Base-by-base conservation (phyloP, 1,284 basidiomycete genomes). In the Irpex sp. region DNA sequence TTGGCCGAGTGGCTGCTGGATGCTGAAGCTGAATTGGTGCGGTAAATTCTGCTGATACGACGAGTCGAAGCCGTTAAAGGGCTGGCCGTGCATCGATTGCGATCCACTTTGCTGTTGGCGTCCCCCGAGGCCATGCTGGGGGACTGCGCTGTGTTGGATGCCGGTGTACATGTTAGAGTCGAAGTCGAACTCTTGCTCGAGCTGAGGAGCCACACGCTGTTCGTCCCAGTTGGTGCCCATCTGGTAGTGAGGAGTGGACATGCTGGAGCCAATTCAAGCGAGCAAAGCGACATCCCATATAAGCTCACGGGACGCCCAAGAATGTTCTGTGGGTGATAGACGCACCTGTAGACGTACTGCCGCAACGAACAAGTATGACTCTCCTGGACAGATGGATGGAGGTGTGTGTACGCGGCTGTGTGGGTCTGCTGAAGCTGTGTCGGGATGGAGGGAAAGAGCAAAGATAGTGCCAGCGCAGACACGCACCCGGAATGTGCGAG, bases 181-280 rank as follows among this genome's bases (percentile, higher is more conserved):
- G 37, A 71, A 62, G 26, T 68, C 67, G 65, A 67, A 67, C 63
- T 76, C 72, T 59, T 69, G 55, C 67, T 74, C 72, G 59, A 74
- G 72, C 66, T 69, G 71, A 11, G 66, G 63, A 5, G 61, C 53
- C 5, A 66, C 62, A 39, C 65, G 65, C 47, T 57, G 62, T 53
- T 65, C 67, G 15, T 69, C 63, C 70, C 71, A 72, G 57, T 67
- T 66, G 7, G 68, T n/a, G 55, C 59, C 60, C 67, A 67, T 69
- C 54, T 62, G 62, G 51, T 51, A 82, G 81, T 78, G 63, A 75
- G 74, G 37, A 63, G 75, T 81, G 43, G 73, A 75, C 35, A 77
- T 81, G 39, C 59, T 71, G n/a, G 65, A 68, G 7, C 74, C 77
- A 57, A 69, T 85, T 63, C 83, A 83, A 46, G 26, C 57, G 55